Percentiles rank a stretch among this genome's conserved stretches.
These are phyloP conservation scores for Cladosporium halotolerans DNA, from an alignment of 2,329 filamentous ascomycete species.

Conservation along the genomic window DNA sequence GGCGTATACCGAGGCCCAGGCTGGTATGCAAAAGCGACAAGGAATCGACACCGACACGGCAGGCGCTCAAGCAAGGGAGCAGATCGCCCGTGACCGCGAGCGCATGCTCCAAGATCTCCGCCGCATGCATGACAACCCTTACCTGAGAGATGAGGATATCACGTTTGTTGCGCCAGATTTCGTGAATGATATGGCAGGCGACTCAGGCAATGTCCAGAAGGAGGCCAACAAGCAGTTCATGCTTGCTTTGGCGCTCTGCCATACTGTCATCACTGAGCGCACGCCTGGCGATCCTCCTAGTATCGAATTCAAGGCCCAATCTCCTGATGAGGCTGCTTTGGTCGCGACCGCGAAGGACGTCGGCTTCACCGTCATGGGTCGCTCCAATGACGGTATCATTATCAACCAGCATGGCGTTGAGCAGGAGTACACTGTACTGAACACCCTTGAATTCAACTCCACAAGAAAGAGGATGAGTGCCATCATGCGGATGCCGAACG, in stretches of 20 bases:
- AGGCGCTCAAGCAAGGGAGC: slow-evolving; percentile 60
- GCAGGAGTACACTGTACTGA: slow-evolving; percentile 77
- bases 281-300: slow-evolving; percentile 82
- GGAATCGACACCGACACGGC: slow-evolving; percentile 84
- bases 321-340: slow-evolving; percentile 89
- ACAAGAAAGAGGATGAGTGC: slow-evolving; percentile 96
- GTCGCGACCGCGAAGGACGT: slow-evolving; percentile 92
- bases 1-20: slow-evolving; percentile 93
- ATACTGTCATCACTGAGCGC: slow-evolving; percentile 89
- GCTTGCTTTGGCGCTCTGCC: slow-evolving; percentile 89
- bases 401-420: slow-evolving; percentile 85
- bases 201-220: slow-evolving; percentile 69
- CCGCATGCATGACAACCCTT: slow-evolving; percentile 79
- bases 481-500: slow-evolving; percentile 90
- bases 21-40: slow-evolving; percentile 88
- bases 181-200: slow-evolving; percentile 72
- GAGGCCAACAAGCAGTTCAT: slow-evolving; percentile 82
- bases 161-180: slow-evolving; percentile 92
- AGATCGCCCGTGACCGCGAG: slow-evolving; percentile 72
- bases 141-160: slow-evolving; percentile 79
- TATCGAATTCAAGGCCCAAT: slow-evolving; percentile 95
- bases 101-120: slow-evolving; percentile 68
- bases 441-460: slow-evolving; percentile 96
- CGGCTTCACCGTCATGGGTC: slow-evolving; percentile 86
- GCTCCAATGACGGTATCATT: slow-evolving; percentile 71